Conservation (phyloP, 768 basidiomycete species). For the Hygrophoropsis aurantiaca region DNA sequence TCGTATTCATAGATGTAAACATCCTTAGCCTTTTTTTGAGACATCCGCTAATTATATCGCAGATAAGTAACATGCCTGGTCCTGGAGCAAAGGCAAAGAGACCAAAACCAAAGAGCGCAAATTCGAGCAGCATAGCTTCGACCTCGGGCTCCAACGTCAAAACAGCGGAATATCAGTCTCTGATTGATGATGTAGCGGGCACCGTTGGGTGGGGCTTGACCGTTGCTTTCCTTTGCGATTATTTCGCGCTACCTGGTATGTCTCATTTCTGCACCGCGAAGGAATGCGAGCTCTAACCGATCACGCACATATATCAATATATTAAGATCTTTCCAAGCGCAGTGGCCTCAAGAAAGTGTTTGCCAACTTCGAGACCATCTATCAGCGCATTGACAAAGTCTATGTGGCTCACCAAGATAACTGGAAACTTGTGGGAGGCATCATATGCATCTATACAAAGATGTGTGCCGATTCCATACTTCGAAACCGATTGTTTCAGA, state of each 20-base stretch:
- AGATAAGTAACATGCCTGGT: conserved; percentile 25
- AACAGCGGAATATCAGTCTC: conserved; percentile 4
- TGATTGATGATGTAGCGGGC: conserved; percentile 43
- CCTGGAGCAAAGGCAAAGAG: conserved; percentile 26
- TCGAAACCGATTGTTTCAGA: conserved; percentile 56
- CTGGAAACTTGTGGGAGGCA: conserved; percentile 52
- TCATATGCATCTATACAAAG: conserved; percentile 62
- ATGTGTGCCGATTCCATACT: conserved; percentile 62
- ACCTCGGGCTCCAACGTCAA: conserved; percentile 1
- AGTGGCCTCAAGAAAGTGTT: conserved; percentile 66
- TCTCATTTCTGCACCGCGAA: background rate
- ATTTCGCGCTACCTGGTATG: conserved; percentile 56
- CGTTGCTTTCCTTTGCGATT: conserved; percentile 46
- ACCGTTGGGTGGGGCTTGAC: conserved; percentile 49
- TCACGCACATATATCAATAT: no score
- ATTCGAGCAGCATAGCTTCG: no score
- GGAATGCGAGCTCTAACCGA: conserved; percentile 5
- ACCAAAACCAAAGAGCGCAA: conserved; percentile 11
- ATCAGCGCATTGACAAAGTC: conserved; percentile 46
- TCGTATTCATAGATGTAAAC: no score
- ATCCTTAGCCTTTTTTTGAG: no score
- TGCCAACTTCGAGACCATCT: conserved; percentile 53
- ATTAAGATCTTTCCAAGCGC: conserved; percentile 51
- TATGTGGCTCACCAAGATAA: conserved; percentile 44
- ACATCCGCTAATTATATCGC: no score